Base-by-base conservation (phyloP, 1,284 basidiomycete species). In the Bjerkandera adusta region DNA sequence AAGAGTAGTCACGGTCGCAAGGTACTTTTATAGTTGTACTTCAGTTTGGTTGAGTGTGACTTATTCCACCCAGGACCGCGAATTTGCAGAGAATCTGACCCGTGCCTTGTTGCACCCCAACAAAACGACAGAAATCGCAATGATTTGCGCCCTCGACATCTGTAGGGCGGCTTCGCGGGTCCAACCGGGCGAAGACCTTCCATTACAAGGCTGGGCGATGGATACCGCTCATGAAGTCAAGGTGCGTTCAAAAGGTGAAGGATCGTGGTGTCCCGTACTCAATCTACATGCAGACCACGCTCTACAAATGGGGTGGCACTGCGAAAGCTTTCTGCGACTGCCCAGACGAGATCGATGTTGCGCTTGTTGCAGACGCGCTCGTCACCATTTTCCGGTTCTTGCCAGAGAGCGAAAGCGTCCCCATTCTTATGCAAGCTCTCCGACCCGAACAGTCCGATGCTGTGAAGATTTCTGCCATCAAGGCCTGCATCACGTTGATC, bases 221-320 rank as follows among this genome's bases (percentile, higher is more conserved):
- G 91, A 94, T 58, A 67, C 90, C 11, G 86, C 85, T 2, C 82
- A 85, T 55, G 89, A 92, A 51, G 73, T 93, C 46, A 89, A 84
- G 76, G 89, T 87, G 53, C 53, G 64, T 42, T 25, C 4, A n/a
- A n/a, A n/a, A n/a, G n/a, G n/a, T n/a, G 7, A 26, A 30, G n/a
- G 36, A 45, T 43, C 20, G 12, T 15, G n/a, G 29, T 16, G 52
- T 41, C 32, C 43, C 38, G 57, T 54, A 24, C 18, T n/a, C n/a
- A n/a, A n/a, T n/a, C 20, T 0, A 3, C 11, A 10, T 30, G 15
- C 10, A 81, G 79, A 60, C 67, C 48, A 66, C 69, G 1, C 64
- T 86, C 29, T 66, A 72, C 46, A 73, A 73, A 48, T 73, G 73
- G 49, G 48, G 43, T 15, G 59, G 68, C 36, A 68, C 70, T 26